Evolutionary conservation across 257 asterid species (phyloP).

Genomic region (Nicotiana otophora): DNA sequence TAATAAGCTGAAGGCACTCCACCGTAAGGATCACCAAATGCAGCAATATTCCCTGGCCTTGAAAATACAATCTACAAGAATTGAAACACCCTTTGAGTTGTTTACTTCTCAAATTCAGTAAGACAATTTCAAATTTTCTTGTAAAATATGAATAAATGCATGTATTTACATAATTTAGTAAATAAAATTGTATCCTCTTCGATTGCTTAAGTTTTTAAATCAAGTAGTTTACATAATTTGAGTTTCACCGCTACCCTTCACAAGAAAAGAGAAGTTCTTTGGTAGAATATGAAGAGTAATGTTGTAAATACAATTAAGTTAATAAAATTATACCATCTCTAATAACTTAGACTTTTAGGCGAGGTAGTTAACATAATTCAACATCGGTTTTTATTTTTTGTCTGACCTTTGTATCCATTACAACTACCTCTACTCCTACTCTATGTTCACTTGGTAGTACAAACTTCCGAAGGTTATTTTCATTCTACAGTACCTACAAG

Average conservation of each 20-base stretch:
- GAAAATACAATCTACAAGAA: conserved; percentile 44
- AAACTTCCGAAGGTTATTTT: too few species aligned
- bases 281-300: too few species aligned
- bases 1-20: conserved; percentile 36
- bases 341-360: too few species aligned
- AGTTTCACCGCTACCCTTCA: background rate
- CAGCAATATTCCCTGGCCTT: conserved; percentile 58
- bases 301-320: too few species aligned
- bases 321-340: too few species aligned
- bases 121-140: background rate
- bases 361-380: too few species aligned
- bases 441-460: background rate
- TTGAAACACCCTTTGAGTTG: background rate
- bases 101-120: background rate
- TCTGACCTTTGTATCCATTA: background rate
- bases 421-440: background rate
- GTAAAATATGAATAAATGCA: background rate
- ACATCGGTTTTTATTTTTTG: too few species aligned
- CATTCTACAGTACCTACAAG: too few species aligned
- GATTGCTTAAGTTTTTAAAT: background rate
- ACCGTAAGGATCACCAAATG: conserved; percentile 61
- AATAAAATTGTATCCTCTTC: background rate
- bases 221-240: background rate
- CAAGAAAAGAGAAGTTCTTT: background rate
- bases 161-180: background rate